Evolutionary conservation across 1,284 basidiomycete species (phyloP), one percentile per base, ranked within the genome.

Genomic region (Mrakiaceae sp.): DNA sequence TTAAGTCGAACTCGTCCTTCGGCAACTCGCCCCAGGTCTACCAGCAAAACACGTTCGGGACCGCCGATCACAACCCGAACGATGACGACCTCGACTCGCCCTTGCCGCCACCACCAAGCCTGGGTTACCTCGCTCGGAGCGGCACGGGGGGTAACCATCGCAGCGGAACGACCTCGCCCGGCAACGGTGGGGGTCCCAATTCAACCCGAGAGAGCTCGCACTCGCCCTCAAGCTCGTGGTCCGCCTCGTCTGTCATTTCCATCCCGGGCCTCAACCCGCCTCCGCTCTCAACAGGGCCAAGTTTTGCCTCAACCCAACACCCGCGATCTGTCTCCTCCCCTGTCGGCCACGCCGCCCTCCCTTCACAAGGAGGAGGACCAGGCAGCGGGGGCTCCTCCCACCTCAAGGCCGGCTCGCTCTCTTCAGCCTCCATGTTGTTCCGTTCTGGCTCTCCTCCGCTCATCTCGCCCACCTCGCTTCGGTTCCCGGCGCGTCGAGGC

Each of bases 11-110:
- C 40, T 62, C 60, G 39, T 57, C 52, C 53, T 66, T 66, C 43
- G 64, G 64, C 16, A 66, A 66, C 49, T 62, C 59, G 2, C 64
- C 64, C 11, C 64, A 66, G 60, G 14, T 62, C 10, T 48, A 8
- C 11, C 40, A 55, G 46, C 53, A 57, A 49, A 51, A 43, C 40
- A 27, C 49, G 11, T 4, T 52, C 27, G 40, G 12, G 16, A n/a
- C 12, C 49, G 16, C 7, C 43, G 40, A 27, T 46, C 27, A 51
- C 12, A 42, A 47, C 10, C 47, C 59, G 49, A 50, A 50, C 40
- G 64, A 56, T 0, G 58, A 58, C 14, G 64, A 66, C 7, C 44
- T 61, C 52, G 44, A 27, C 40, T 43, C 42, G 2, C 59, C 59
- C 1, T 56, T 66, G 11, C 40, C 53, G 6, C 64, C 64, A 3